Evolutionary conservation across 2,329 filamentous ascomycete species (phyloP).

Genomic region (Annulohypoxylon truncatum): DNA sequence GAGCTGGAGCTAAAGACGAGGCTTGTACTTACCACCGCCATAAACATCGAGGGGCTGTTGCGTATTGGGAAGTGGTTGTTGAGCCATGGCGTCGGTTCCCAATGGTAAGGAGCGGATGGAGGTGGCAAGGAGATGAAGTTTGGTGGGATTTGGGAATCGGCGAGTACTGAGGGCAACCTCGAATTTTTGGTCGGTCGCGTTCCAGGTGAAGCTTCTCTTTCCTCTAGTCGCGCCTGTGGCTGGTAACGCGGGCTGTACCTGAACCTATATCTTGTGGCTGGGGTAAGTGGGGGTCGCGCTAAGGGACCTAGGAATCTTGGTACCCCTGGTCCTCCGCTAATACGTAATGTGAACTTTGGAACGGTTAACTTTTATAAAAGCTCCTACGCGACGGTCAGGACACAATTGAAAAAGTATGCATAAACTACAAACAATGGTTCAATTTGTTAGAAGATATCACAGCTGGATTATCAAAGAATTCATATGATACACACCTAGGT

Average conservation of each 20-base stretch:
- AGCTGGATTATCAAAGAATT: background rate
- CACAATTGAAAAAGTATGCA: background rate
- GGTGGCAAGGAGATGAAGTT: conserved; percentile 15
- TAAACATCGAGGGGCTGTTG: conserved; percentile 50
- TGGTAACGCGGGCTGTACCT: conserved; percentile 14
- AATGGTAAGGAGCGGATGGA: conserved; percentile 6
- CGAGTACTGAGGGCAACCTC: background rate
- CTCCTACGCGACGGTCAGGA: background rate
- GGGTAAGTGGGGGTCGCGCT: background rate
- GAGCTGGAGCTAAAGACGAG: conserved; percentile 16
- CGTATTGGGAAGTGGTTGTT: conserved; percentile 46
- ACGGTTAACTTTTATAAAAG: background rate
- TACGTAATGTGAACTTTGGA: background rate
- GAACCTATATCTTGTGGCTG: background rate
- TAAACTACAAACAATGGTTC: background rate
- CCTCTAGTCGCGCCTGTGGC: conserved; percentile 30
- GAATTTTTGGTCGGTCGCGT: conserved; percentile 27
- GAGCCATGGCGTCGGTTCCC: conserved; percentile 40
- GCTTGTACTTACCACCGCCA: conserved; percentile 47
- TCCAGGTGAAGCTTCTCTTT: conserved; percentile 29
- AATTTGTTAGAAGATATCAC: background rate
- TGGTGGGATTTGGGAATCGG: background rate
- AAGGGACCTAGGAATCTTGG: too few species aligned
- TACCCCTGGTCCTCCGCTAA: too few species aligned
- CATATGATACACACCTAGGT: background rate